Conservation (phyloP, 2,329 filamentous ascomycete species). For the Phyllosticta capitalensis region DNA sequence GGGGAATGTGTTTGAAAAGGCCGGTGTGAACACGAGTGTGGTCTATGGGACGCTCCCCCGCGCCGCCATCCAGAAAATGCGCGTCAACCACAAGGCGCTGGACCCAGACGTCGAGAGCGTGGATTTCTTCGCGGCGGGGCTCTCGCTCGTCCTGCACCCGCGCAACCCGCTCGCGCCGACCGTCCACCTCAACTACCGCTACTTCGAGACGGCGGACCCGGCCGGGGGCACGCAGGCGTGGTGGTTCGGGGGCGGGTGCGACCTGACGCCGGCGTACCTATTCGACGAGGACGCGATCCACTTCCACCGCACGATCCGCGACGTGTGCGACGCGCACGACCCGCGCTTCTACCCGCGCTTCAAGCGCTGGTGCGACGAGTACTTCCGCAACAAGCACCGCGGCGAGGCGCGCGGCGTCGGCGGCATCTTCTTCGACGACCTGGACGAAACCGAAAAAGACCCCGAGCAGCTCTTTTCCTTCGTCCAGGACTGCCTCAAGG, state of each 20-base stretch:
- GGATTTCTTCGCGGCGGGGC: constrained; percentile 88
- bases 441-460: constrained; percentile 78
- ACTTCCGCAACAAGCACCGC: constrained; percentile 91
- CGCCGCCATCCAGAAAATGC: constrained; percentile 83
- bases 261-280: constrained; percentile 85
- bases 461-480: constrained; percentile 87
- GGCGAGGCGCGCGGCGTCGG: constrained; percentile 79
- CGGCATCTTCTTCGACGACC: constrained; percentile 97
- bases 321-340: constrained; percentile 87
- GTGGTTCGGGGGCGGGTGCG: constrained; percentile 97
- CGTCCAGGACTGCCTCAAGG: constrained; percentile 70
- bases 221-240: constrained; percentile 76
- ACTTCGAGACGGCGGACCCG: constrained; percentile 89
- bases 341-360: constrained; percentile 85
- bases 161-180: constrained; percentile 95
- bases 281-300: constrained; percentile 96
- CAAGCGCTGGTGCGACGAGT: constrained; percentile 97
- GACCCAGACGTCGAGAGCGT: constrained; percentile 69
- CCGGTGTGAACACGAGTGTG: constrained; percentile 86
- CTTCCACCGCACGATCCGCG: constrained; percentile 90
- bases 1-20: constrained; percentile 96
- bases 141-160: constrained; percentile 89
- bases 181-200: constrained; percentile 95
- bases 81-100: constrained; percentile 82
- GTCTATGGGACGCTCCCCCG: constrained; percentile 88